These are phyloP conservation scores for Fragaria iinumae DNA, from an alignment of 306 rosid species.

Conservation along the genomic window DNA sequence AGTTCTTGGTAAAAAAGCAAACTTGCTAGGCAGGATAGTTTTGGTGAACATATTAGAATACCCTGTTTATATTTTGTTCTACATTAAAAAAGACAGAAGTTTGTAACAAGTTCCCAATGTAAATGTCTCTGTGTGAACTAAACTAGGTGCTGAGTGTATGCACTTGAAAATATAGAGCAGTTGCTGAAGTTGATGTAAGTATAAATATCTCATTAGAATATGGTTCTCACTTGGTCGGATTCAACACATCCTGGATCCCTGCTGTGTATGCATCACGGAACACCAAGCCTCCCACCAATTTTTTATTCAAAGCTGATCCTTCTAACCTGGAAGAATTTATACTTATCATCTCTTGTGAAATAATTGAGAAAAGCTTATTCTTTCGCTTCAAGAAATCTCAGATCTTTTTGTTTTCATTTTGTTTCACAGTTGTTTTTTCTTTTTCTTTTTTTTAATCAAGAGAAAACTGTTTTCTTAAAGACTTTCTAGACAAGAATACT, in stretches of 20 bases:
- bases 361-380: not conserved
- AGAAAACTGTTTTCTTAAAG: too few species aligned
- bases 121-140: not conserved
- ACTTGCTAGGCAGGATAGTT: not conserved
- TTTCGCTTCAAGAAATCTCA: too few species aligned
- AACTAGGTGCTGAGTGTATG: not conserved
- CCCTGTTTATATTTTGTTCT: not conserved
- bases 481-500: too few species aligned
- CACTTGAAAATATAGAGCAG: not conserved
- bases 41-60: not conserved
- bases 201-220: not conserved
- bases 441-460: too few species aligned
- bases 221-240: not conserved
- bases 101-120: conserved; percentile 23
- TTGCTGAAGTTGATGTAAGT: not conserved
- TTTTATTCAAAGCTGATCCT: conserved; percentile 47
- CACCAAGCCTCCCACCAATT: not conserved
- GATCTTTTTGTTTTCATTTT: too few species aligned
- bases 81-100: not conserved
- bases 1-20: conserved; percentile 30
- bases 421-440: too few species aligned
- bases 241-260: not conserved
- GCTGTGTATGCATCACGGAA: not conserved
- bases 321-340: not conserved
- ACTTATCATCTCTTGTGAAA: not conserved